A percentile compares a stretch with the other conserved stretches of the same genome.
phyloP scores from a whole-genome alignment of 306 rosid species.

The Vachellia collinsii region DNA sequence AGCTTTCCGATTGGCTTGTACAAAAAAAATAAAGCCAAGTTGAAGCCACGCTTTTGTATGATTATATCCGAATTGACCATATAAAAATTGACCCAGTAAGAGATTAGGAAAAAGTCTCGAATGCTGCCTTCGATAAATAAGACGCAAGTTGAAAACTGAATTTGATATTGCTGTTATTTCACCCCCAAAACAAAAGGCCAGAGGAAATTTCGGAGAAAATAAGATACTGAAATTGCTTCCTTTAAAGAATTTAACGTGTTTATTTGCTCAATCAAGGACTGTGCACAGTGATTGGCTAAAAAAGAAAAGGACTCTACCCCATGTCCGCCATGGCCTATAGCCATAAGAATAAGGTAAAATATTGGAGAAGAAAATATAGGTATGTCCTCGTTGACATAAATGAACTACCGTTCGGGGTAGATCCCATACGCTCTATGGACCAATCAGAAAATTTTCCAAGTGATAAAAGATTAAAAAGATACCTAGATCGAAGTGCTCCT shows the following conservation, averaged over 20 bases:
- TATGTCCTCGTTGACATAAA: neutral
- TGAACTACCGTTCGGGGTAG: neutral
- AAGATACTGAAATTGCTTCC: neutral
- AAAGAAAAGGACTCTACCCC: neutral
- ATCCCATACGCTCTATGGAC: neutral
- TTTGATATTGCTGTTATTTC: neutral
- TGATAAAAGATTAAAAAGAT: neutral
- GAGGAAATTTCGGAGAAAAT: neutral
- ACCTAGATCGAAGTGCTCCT: conserved; percentile 6
- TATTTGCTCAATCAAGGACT: neutral
- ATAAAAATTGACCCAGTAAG: neutral
- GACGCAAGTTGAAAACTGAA: neutral
- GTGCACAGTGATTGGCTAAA: neutral
- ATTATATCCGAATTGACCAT: neutral
- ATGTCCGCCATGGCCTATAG: neutral
- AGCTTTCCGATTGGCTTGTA: neutral
- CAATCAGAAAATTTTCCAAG: neutral
- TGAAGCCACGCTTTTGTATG: neutral
- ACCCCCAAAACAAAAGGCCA: neutral
- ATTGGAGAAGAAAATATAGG: neutral
- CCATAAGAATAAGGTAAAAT: neutral
- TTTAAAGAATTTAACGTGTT: neutral
- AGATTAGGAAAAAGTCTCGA: neutral
- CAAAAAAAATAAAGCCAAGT: neutral
- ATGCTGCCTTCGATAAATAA: neutral